These are phyloP conservation scores for Fusarium keratoplasticum DNA, from an alignment of 2,329 filamentous ascomycete genomes.

Conservation along the genomic window DNA sequence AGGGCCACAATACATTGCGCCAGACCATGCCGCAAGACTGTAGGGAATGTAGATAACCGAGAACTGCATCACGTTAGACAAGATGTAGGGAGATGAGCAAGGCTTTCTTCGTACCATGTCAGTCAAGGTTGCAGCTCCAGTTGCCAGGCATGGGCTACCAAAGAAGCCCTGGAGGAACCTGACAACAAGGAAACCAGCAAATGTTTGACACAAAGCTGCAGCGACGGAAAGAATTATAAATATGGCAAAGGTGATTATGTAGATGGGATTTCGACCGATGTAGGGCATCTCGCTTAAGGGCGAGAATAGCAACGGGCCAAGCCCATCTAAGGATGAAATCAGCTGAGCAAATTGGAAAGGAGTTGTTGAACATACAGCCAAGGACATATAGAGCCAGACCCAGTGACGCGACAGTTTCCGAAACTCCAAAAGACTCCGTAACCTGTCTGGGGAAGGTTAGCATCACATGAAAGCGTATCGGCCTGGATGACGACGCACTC, in stretches of 20 bases:
- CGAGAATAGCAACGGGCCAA: background rate
- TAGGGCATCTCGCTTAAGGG: constrained; percentile 62
- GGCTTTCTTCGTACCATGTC: background rate
- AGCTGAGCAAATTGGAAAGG: background rate
- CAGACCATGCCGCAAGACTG: background rate
- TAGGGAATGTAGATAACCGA: background rate
- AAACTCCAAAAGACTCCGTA: background rate
- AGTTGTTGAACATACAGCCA: background rate
- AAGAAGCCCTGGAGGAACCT: constrained; percentile 64
- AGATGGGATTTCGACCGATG: constrained; percentile 66
- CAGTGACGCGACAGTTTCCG: background rate
- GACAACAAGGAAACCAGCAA: constrained; percentile 63
- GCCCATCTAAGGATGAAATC: background rate
- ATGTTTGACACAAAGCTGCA: constrained; percentile 64
- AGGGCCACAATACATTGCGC: background rate
- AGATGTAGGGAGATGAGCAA: background rate
- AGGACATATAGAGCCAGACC: background rate
- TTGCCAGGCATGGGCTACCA: constrained; percentile 39
- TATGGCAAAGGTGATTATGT: constrained; percentile 67
- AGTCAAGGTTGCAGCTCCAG: background rate
- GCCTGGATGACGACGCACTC: background rate
- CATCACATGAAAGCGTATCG: background rate
- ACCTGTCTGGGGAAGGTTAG: background rate
- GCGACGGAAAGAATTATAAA: constrained; percentile 68
- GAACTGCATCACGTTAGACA: background rate